These are phyloP conservation scores for Sphaerulina vaccinii DNA, from an alignment of 2,329 filamentous ascomycete species.

Conservation along the genomic window DNA sequence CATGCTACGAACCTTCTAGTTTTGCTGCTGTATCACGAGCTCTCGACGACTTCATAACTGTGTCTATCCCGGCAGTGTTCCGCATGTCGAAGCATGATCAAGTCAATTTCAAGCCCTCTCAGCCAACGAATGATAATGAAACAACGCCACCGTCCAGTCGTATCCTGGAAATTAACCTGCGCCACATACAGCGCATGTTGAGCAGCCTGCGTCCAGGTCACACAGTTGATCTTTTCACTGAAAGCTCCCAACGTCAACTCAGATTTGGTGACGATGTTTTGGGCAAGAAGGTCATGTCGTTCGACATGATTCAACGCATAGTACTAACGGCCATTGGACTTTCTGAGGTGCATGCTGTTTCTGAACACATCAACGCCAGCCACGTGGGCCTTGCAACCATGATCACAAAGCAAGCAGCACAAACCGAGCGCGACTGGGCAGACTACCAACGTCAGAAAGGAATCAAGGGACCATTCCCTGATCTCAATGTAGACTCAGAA, in stretches of 20 bases:
- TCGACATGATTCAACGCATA: constrained; percentile 60
- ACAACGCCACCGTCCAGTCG: constrained; percentile 25
- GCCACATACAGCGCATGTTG: constrained; percentile 65
- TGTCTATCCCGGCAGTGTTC: constrained; percentile 54
- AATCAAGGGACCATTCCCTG: background rate
- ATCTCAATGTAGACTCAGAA: background rate
- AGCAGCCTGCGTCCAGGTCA: constrained; percentile 42
- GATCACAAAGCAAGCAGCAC: constrained; percentile 26
- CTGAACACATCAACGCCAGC: constrained; percentile 34
- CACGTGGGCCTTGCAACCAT: constrained; percentile 39
- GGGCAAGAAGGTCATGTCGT: constrained; percentile 55
- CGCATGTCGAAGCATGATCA: constrained; percentile 23
- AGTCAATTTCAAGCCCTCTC: constrained; percentile 13
- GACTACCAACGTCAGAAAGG: constrained; percentile 13
- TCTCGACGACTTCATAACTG: constrained; percentile 51
- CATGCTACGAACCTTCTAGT: constrained; percentile 48
- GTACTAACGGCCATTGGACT: constrained; percentile 55
- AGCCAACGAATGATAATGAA: constrained; percentile 8
- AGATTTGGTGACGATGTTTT: constrained; percentile 40
- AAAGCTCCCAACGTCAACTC: constrained; percentile 23
- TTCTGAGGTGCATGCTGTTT: constrained; percentile 39
- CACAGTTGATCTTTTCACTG: constrained; percentile 24
- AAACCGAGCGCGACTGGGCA: constrained; percentile 19
- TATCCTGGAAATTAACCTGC: constrained; percentile 57
- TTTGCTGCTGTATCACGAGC: constrained; percentile 20